phyloP scores from a whole-genome alignment of 148 eudicot genomes.

The Mesembryanthemum crystallinum region DNA sequence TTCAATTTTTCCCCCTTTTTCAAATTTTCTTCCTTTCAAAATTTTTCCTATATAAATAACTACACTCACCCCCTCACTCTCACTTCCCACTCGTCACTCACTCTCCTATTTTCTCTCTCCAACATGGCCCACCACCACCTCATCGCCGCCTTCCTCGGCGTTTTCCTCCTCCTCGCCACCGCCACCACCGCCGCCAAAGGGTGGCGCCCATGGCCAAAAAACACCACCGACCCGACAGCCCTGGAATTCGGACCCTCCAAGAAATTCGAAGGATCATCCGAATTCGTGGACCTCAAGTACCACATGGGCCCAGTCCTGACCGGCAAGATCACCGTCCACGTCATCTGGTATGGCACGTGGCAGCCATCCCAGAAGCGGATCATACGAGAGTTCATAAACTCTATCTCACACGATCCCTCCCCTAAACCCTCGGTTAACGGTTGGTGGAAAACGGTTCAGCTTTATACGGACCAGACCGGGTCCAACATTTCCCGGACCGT shows the following conservation, averaged over 20 bases:
- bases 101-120: background rate
- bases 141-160: background rate
- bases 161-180: slow-evolving; percentile 20
- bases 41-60: slow-evolving; percentile 24
- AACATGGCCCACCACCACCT: slow-evolving; percentile 1
- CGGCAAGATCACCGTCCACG: slow-evolving; percentile 62
- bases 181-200: slow-evolving; percentile 21
- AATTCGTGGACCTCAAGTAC: slow-evolving; percentile 63
- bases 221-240: slow-evolving; percentile 21
- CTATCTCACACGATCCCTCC: slow-evolving; percentile 56
- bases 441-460: slow-evolving; percentile 87
- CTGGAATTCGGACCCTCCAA: slow-evolving; percentile 47
- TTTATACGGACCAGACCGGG: slow-evolving; percentile 87
- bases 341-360: slow-evolving; percentile 91
- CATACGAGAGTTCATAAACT: slow-evolving; percentile 71
- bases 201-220: slow-evolving; percentile 76
- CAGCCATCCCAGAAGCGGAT: slow-evolving; percentile 53
- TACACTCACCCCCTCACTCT: slow-evolving; percentile 10
- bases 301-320: slow-evolving; percentile 97
- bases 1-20: background rate
- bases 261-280: slow-evolving; percentile 78
- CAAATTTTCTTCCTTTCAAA: background rate
- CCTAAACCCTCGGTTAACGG: slow-evolving; percentile 57
- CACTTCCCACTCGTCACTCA: background rate
- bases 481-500: slow-evolving; percentile 61